Evolutionary conservation across 75 land plant species (phyloP).

Genomic region (Picea glauca): DNA sequence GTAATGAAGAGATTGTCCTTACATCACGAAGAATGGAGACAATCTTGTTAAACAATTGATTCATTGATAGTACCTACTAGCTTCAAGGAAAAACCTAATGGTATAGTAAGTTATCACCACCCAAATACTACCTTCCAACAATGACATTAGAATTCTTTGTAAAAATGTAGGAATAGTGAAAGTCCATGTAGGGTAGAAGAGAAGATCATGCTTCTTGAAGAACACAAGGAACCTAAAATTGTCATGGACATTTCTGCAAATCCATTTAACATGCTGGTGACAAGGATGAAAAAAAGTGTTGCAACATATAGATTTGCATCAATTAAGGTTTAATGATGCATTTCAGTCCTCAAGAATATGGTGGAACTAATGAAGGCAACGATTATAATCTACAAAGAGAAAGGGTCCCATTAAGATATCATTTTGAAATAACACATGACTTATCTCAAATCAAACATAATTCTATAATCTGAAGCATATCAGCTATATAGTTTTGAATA

Average conservation of each 20-base stretch:
- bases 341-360: constrained; percentile 51
- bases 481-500: constrained; percentile 51
- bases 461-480: too few relatives aligned
- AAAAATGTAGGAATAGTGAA: constrained; percentile 62
- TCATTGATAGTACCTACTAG: too few relatives aligned
- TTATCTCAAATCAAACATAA: too few relatives aligned
- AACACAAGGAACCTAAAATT: constrained; percentile 78
- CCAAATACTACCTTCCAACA: constrained; percentile 70
- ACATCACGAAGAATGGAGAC: too few relatives aligned
- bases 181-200: constrained; percentile 83
- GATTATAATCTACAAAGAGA: constrained; percentile 47
- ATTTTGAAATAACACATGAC: too few relatives aligned
- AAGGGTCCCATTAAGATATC: constrained; percentile 62
- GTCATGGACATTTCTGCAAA: constrained; percentile 74
- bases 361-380: constrained; percentile 58
- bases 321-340: constrained; percentile 38
- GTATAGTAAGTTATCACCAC: constrained; percentile 65
- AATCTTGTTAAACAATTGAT: too few relatives aligned
- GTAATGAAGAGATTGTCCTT: too few relatives aligned
- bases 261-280: constrained; percentile 82
- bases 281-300: constrained; percentile 57
- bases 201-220: constrained; percentile 84
- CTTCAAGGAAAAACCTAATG: constrained; percentile 53
- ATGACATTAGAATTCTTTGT: constrained; percentile 52
- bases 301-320: constrained; percentile 62